phyloP scores from a whole-genome alignment of 352 stramenopile genomes.

The Pythium sp. region DNA sequence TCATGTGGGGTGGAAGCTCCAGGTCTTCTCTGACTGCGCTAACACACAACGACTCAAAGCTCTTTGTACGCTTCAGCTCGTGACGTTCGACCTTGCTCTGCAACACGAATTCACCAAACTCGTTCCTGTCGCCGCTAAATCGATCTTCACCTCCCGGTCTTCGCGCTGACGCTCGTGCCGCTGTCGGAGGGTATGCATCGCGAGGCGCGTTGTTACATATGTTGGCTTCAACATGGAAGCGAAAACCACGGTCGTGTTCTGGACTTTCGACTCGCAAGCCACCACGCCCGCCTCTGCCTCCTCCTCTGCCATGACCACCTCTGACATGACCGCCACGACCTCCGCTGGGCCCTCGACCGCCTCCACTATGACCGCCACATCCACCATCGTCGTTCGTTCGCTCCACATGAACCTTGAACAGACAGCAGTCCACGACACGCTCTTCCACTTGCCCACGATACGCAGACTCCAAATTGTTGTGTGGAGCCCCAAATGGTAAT shows the following conservation, averaged over 20 bases:
- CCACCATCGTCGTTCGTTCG: conserved; percentile 10
- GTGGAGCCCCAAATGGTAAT: conserved; percentile 1
- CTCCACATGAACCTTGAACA: conserved; percentile 39
- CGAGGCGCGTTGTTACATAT: background rate
- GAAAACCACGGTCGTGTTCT: conserved; percentile 13
- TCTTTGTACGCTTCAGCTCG: conserved; percentile 38
- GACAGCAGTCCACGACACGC: conserved; percentile 34
- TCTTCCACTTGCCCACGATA: conserved; percentile 27
- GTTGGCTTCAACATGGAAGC: background rate
- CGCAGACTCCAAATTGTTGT: conserved; percentile 7
- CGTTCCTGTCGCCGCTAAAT: background rate
- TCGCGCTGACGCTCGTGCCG: conserved; percentile 1
- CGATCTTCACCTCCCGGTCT: background rate
- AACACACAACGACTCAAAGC: conserved; percentile 45
- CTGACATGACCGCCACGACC: conserved; percentile 13
- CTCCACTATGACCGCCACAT: background rate
- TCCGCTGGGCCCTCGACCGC: conserved; percentile 12
- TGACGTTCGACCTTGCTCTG: background rate
- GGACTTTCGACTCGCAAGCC: background rate
- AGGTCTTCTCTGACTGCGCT: conserved; percentile 18
- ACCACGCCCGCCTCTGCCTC: background rate
- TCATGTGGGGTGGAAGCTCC: conserved; percentile 39
- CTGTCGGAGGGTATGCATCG: background rate
- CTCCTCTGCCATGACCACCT: conserved; percentile 16
- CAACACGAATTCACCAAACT: background rate